These are phyloP conservation scores for Suhomyces sp. DNA, from an alignment of 805 yeast genomes.

Conservation along the genomic window DNA sequence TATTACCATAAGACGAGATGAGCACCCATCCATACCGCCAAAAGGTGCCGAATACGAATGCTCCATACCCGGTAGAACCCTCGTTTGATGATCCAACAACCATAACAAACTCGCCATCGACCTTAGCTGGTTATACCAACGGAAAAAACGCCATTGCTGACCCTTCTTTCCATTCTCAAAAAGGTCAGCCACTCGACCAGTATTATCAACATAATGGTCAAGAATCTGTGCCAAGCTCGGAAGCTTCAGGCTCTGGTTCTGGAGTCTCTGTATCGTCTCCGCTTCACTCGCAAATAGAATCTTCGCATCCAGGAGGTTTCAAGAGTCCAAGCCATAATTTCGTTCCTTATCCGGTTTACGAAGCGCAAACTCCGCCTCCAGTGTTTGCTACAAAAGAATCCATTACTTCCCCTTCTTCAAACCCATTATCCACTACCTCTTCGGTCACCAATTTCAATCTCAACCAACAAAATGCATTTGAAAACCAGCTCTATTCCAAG, in stretches of 20 bases:
- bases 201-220: no score
- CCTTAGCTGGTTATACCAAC: no score
- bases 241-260: background rate
- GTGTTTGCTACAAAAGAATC: constrained; percentile 19
- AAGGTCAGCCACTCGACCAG: no score
- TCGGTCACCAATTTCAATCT: constrained; percentile 37
- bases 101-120: no score
- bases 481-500: constrained; percentile 13
- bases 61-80: constrained; percentile 12
- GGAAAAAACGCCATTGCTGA: no score
- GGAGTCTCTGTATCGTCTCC: constrained; percentile 1
- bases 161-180: no score
- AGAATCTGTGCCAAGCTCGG: no score
- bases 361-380: constrained; percentile 28
- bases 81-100: background rate
- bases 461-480: constrained; percentile 7
- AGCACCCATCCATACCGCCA: constrained; percentile 32
- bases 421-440: constrained; percentile 32
- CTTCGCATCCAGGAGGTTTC: no score
- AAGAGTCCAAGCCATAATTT: background rate
- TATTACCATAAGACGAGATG: no score
- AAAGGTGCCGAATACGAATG: constrained; percentile 14
- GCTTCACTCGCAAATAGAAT: no score
- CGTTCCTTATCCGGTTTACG: constrained; percentile 17
- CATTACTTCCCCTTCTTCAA: constrained; percentile 26